Conservation (phyloP, 2,329 filamentous ascomycete species). For the Myriosclerotinia duriaeana region DNA sequence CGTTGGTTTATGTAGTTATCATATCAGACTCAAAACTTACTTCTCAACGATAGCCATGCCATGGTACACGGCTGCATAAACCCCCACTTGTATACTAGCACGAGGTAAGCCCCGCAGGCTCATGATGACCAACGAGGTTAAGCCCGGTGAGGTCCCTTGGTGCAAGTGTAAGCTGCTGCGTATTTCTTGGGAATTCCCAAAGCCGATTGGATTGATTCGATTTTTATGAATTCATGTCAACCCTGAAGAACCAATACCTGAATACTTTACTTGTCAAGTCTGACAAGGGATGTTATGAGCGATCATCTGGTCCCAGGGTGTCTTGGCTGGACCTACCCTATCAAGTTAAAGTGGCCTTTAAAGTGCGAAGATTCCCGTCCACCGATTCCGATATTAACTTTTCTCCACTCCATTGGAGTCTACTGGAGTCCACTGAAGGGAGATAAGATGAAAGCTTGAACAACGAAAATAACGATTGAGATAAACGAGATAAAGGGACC, state of each 20-base stretch:
- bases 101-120: conserved; percentile 3
- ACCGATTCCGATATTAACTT: conserved; percentile 7
- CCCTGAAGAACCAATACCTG: conserved; percentile 3
- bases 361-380: background rate
- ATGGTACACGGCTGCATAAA: conserved; percentile 6
- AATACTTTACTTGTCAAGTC: conserved; percentile 14
- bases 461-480: background rate
- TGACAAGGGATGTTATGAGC: conserved; percentile 15
- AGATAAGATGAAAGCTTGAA: conserved; percentile 21
- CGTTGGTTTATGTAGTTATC: conserved; percentile 22
- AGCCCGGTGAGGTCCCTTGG: background rate
- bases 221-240: conserved; percentile 10
- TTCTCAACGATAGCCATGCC: conserved; percentile 12
- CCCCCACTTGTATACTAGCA: conserved; percentile 13
- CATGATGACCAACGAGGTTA: conserved; percentile 4
- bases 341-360: conserved; percentile 10
- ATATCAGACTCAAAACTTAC: background rate
- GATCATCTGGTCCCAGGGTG: conserved; percentile 11
- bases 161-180: conserved; percentile 4
- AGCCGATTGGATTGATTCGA: conserved; percentile 7
- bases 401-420: conserved; percentile 6
- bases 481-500: conserved; percentile 16
- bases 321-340: conserved; percentile 23
- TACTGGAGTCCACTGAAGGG: background rate
- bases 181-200: background rate